Evolutionary conservation across 208 protist species (phyloP).

Genomic region (Trypanosoma avium): DNA sequence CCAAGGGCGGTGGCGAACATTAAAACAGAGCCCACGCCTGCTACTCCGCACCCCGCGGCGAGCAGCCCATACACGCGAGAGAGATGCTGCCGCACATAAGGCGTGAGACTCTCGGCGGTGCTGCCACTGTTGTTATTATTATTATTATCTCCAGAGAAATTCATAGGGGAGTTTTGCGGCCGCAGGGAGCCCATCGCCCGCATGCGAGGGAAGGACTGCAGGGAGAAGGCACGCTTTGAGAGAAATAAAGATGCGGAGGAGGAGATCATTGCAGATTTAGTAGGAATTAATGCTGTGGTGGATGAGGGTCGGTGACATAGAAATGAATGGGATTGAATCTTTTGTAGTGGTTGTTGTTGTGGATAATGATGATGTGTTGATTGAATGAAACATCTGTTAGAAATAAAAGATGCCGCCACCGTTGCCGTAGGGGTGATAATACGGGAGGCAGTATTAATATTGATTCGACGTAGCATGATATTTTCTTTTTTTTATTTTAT

Average conservation of each 20-base stretch:
- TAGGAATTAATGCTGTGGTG: too few species aligned
- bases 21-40: slow-evolving; percentile 50
- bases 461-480: slow-evolving; percentile 30
- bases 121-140: slow-evolving; percentile 32
- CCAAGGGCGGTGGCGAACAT: slow-evolving; percentile 85
- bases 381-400: slow-evolving; percentile 13
- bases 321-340: too few species aligned
- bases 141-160: slow-evolving; percentile 31
- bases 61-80: slow-evolving; percentile 81
- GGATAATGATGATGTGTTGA: too few species aligned
- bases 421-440: slow-evolving; percentile 6
- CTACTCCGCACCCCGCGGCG: slow-evolving; percentile 35
- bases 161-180: slow-evolving; percentile 42
- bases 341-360: too few species aligned
- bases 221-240: slow-evolving; percentile 15
- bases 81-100: slow-evolving; percentile 83
- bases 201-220: slow-evolving; percentile 19
- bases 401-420: slow-evolving; percentile 13
- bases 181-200: slow-evolving; percentile 28
- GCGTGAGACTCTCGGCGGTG: slow-evolving; percentile 75
- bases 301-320: too few species aligned
- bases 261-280: too few species aligned
- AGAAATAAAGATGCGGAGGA: slow-evolving; percentile 5
- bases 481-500: slow-evolving; percentile 21
- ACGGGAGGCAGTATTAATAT: slow-evolving; percentile 8